Conservation (phyloP, 2,329 filamentous ascomycete species). For the Colletotrichum sidae region DNA sequence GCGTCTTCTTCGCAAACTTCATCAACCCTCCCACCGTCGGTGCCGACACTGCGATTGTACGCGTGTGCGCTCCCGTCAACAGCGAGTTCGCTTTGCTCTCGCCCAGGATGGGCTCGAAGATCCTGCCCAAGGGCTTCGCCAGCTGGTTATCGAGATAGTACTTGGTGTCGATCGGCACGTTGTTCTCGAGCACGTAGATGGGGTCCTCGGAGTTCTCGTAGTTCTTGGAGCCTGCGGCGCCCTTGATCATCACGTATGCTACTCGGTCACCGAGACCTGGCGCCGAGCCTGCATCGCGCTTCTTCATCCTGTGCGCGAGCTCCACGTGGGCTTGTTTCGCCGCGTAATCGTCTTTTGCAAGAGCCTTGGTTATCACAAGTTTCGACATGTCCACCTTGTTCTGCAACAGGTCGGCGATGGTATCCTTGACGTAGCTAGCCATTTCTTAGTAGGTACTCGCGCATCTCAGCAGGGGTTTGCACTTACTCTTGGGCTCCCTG, state of each 20-base stretch:
- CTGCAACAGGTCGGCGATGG: slow-evolving; percentile 92
- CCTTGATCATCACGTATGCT: slow-evolving; percentile 97
- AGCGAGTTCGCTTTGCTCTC: slow-evolving; percentile 90
- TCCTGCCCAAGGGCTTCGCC: slow-evolving; percentile 91
- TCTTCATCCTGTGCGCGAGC: slow-evolving; percentile 95
- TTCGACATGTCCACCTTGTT: slow-evolving; percentile 99
- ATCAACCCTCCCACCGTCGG: slow-evolving; percentile 93
- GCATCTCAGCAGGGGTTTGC: slow-evolving; percentile 21
- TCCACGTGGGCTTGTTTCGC: slow-evolving; percentile 97
- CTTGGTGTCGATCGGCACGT: slow-evolving; percentile 96
- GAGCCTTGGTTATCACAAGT: slow-evolving; percentile 96
- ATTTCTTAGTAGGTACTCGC: slow-evolving; percentile 23
- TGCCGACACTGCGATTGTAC: slow-evolving; percentile 92
- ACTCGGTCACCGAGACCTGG: slow-evolving; percentile 94
- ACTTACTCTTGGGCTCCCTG: slow-evolving; percentile 92
- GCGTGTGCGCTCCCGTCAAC: slow-evolving; percentile 92
- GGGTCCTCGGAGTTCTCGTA: slow-evolving; percentile 98
- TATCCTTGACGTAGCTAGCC: slow-evolving; percentile 90
- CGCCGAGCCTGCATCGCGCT: slow-evolving; percentile 94
- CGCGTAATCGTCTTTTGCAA: slow-evolving; percentile 90
- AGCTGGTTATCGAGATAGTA: slow-evolving; percentile 99
- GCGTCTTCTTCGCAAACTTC: slow-evolving; percentile 98
- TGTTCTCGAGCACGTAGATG: slow-evolving; percentile 96
- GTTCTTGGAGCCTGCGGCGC: slow-evolving; percentile 88
- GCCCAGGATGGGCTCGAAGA: slow-evolving; percentile 97